phyloP scores from a whole-genome alignment of 768 basidiomycete genomes.

The Auriscalpium orientale region DNA sequence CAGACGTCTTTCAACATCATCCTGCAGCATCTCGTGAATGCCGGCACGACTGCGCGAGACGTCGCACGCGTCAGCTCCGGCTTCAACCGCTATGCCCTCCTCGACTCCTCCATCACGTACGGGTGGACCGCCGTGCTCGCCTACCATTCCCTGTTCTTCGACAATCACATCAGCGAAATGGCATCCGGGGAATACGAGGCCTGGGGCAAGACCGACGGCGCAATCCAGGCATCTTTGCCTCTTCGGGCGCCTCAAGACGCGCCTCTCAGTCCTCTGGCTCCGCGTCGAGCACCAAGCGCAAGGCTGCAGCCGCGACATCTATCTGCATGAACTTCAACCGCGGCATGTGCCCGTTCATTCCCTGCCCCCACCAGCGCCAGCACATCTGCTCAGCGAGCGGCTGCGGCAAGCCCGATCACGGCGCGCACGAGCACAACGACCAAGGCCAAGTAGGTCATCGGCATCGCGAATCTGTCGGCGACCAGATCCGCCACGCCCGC shows the following conservation, averaged over 20 bases:
- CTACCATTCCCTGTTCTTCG: constrained; percentile 1
- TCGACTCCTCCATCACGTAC: neutral
- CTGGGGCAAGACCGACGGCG: neutral
- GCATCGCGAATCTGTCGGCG: no score
- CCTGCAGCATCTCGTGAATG: neutral
- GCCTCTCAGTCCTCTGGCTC: neutral
- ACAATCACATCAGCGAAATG: neutral
- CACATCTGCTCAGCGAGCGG: neutral
- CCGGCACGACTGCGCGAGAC: neutral
- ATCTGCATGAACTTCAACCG: neutral
- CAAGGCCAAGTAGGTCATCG: neutral
- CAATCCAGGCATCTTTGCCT: neutral
- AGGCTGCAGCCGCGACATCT: neutral
- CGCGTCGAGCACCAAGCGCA: neutral
- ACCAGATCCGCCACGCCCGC: neutral
- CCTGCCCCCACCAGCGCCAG: neutral
- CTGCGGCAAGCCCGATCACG: neutral
- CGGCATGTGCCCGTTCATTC: neutral
- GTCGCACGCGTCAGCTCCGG: neutral
- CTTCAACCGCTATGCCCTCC: constrained; percentile 3
- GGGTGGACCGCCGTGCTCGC: constrained; percentile 9
- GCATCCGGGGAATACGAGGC: neutral
- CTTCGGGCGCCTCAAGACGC: neutral
- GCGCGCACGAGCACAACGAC: neutral
- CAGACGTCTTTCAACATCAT: constrained; percentile 9